phyloP scores from a whole-genome alignment of 257 asterid genomes.

The Scutellaria galericulata region DNA sequence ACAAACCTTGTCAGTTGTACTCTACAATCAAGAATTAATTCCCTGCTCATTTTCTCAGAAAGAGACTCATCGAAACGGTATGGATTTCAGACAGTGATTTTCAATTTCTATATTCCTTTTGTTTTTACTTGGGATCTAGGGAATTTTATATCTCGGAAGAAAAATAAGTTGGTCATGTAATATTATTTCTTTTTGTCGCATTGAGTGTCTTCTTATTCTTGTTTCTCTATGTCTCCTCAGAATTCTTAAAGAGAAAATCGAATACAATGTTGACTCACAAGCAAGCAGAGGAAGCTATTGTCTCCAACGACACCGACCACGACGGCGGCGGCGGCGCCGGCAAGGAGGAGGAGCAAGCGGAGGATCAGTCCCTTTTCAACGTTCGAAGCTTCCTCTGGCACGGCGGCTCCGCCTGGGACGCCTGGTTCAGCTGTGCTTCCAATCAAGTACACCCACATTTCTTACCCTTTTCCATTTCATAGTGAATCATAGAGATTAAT shows the following conservation, averaged over 20 bases:
- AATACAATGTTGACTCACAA: slow-evolving; percentile 61
- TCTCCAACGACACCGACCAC: slow-evolving; percentile 48
- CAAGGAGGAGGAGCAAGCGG: slow-evolving; percentile 42
- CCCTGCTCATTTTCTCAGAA: neutral
- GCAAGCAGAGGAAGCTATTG: slow-evolving; percentile 82
- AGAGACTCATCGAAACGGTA: slow-evolving; percentile 34
- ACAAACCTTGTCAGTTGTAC: too few relatives aligned
- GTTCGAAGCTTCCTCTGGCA: slow-evolving; percentile 73
- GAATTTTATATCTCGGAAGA: slow-evolving; percentile 36
- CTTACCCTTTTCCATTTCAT: neutral
- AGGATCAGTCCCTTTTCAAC: slow-evolving; percentile 42
- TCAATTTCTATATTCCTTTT: neutral
- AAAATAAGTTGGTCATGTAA: neutral
- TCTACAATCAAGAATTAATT: too few relatives aligned
- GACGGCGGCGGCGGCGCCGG: slow-evolving; percentile 46
- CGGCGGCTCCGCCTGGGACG: slow-evolving; percentile 91
- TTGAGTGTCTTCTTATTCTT: slow-evolving; percentile 24
- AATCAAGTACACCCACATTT: slow-evolving; percentile 58
- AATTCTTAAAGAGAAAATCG: slow-evolving; percentile 14
- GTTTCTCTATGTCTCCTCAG: slow-evolving; percentile 4
- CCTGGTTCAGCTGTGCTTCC: slow-evolving; percentile 95
- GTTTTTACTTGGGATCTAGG: slow-evolving; percentile 41
- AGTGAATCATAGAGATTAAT: too few relatives aligned
- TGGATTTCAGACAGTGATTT: slow-evolving; percentile 36
- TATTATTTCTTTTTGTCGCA: slow-evolving; percentile 36